phyloP scores from a whole-genome alignment of 1,139 yeast genomes.

The Suhomyces ambrosiae region DNA sequence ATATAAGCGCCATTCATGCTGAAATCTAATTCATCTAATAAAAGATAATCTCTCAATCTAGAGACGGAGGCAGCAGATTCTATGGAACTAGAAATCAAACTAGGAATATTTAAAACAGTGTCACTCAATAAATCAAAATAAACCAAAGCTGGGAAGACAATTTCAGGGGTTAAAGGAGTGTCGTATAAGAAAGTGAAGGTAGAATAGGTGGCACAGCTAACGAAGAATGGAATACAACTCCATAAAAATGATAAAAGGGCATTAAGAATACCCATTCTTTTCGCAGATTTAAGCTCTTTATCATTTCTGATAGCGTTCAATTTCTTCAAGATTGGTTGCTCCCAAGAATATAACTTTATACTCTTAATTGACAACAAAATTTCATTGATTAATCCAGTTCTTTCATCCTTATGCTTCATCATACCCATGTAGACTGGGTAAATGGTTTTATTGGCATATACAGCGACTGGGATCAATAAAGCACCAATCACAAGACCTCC shows the following conservation, averaged over 20 bases:
- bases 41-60: conserved; percentile 27
- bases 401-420: conserved; percentile 29
- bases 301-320: conserved; percentile 24
- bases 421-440: conserved; percentile 22
- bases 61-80: conserved; percentile 27
- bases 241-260: conserved; percentile 25
- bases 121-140: conserved; percentile 29
- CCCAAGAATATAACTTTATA: conserved; percentile 26
- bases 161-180: conserved; percentile 24
- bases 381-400: conserved; percentile 31
- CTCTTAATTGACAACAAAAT: conserved; percentile 30
- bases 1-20: conserved; percentile 16
- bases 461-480: conserved; percentile 25
- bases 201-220: conserved; percentile 24
- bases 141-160: conserved; percentile 30
- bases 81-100: conserved; percentile 20
- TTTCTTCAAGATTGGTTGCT: conserved; percentile 24
- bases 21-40: conserved; percentile 25
- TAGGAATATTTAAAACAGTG: conserved; percentile 27
- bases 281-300: conserved; percentile 22
- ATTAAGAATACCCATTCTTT: conserved; percentile 23
- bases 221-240: conserved; percentile 27
- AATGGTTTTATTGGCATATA: conserved; percentile 22
- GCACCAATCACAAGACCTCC: conserved; percentile 28
- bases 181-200: conserved; percentile 21